These are phyloP conservation scores for Phoenix roebelenii DNA, from an alignment of 176 grass and related monocot genomes.

Conservation along the genomic window DNA sequence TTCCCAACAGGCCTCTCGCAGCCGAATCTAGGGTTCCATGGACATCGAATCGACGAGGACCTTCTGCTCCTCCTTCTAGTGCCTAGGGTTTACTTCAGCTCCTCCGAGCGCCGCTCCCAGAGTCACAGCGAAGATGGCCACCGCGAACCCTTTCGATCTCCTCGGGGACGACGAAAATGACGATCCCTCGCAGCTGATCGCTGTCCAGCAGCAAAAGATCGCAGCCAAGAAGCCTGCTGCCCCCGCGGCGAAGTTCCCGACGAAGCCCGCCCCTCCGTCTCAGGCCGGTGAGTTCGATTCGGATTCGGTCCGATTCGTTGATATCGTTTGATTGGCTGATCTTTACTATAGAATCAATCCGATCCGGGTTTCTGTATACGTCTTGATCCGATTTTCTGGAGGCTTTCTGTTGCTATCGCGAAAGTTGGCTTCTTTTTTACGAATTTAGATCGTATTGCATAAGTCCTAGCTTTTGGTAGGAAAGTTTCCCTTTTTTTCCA, in stretches of 20 bases:
- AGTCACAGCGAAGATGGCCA: conserved; percentile 32
- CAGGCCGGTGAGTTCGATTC: conserved; percentile 46
- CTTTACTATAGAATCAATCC: not conserved
- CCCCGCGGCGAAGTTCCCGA: conserved; percentile 33
- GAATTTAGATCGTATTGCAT: not conserved
- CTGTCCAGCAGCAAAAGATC: conserved; percentile 46
- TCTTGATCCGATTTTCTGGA: not conserved
- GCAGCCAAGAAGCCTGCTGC: conserved; percentile 34
- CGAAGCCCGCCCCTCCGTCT: conserved; percentile 51
- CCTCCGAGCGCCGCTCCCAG: not conserved
- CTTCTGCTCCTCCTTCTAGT: conserved; percentile 17
- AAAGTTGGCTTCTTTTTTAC: conserved; percentile 1
- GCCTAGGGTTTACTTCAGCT: not conserved
- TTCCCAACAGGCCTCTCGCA: not conserved
- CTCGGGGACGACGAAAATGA: conserved; percentile 69
- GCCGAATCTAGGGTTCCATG: conserved; percentile 21
- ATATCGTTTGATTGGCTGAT: not conserved
- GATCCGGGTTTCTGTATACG: not conserved
- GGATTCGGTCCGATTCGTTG: not conserved
- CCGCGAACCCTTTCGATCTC: conserved; percentile 65
- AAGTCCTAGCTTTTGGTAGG: too few relatives aligned
- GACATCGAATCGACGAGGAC: conserved; percentile 5
- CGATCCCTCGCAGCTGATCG: conserved; percentile 48
- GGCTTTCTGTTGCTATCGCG: conserved; percentile 3
- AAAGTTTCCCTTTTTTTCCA: not conserved